Evolutionary conservation across 768 basidiomycete genomes (phyloP).

Genomic region (Lactarius hengduanensis): DNA sequence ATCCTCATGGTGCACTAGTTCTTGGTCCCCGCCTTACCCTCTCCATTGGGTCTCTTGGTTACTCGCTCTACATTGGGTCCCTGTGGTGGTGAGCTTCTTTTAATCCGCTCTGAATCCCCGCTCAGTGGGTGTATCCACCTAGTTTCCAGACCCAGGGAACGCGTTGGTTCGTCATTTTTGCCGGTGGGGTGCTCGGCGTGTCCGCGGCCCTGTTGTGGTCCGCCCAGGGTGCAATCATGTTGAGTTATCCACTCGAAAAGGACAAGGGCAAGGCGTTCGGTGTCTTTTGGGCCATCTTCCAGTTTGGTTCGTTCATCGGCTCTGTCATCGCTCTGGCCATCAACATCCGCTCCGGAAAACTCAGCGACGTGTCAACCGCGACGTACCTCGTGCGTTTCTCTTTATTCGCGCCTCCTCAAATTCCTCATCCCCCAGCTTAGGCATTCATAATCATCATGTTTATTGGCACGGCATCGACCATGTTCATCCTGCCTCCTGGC

Average conservation of each 20-base stretch:
- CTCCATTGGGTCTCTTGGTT: conserved; percentile 51
- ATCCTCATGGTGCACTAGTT: conserved; percentile 27
- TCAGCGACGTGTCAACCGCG: conserved; percentile 40
- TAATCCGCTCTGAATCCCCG: background rate
- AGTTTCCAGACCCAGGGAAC: conserved; percentile 41
- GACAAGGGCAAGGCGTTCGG: conserved; percentile 53
- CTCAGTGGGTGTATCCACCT: conserved; percentile 2
- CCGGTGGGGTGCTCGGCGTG: conserved; percentile 51
- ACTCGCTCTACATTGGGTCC: conserved; percentile 49
- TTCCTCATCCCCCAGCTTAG: conserved; percentile 18
- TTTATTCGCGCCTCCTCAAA: background rate
- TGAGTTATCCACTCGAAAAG: conserved; percentile 55
- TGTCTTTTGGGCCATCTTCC: conserved; percentile 54
- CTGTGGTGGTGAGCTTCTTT: conserved; percentile 41
- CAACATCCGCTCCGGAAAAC: conserved; percentile 37
- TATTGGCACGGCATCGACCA: conserved; percentile 38
- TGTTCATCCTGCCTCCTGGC: conserved; percentile 40
- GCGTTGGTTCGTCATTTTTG: conserved; percentile 46
- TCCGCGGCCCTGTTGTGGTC: conserved; percentile 55
- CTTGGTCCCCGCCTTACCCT: conserved; percentile 53
- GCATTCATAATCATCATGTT: conserved; percentile 49
- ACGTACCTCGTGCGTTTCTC: conserved; percentile 39
- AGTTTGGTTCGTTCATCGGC: conserved; percentile 45
- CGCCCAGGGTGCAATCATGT: conserved; percentile 53
- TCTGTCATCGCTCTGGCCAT: conserved; percentile 45